phyloP scores from a whole-genome alignment of 768 basidiomycete species.

The Suillus subalutaceus region DNA sequence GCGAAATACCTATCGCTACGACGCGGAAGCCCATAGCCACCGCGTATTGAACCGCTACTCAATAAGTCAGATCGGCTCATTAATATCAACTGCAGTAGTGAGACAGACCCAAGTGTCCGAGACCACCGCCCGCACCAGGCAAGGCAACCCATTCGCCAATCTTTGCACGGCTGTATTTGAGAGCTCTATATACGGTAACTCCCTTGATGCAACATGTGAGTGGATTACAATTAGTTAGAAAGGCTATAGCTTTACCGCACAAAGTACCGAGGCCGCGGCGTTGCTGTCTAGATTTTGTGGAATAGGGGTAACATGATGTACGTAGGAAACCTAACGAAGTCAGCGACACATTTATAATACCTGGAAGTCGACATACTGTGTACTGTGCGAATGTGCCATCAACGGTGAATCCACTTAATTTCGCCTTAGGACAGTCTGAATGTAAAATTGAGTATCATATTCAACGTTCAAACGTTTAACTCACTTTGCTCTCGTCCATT shows the following conservation, averaged over 20 bases:
- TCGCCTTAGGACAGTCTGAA: constrained; percentile 60
- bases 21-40: constrained; percentile 76
- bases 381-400: constrained; percentile 82
- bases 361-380: constrained; percentile 41
- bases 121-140: constrained; percentile 80
- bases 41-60: constrained; percentile 78
- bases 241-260: constrained; percentile 52
- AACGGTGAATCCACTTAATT: constrained; percentile 70
- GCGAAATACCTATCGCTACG: constrained; percentile 61
- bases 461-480: constrained; percentile 18
- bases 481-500: constrained; percentile 78
- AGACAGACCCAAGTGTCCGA: constrained; percentile 72
- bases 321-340: constrained; percentile 60
- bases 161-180: constrained; percentile 68
- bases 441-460: not conserved
- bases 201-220: constrained; percentile 45
- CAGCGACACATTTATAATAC: constrained; percentile 14
- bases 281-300: constrained; percentile 68
- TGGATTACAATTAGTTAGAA: constrained; percentile 5
- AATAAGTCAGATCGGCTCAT: not conserved
- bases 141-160: constrained; percentile 79
- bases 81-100: no score
- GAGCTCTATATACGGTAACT: constrained; percentile 83
- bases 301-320: constrained; percentile 76
- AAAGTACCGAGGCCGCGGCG: constrained; percentile 75